Percentiles rank a stretch among this genome's conserved stretches.
phyloP scores from a whole-genome alignment of 2,329 filamentous ascomycete species.

The Verticillium longisporum region DNA sequence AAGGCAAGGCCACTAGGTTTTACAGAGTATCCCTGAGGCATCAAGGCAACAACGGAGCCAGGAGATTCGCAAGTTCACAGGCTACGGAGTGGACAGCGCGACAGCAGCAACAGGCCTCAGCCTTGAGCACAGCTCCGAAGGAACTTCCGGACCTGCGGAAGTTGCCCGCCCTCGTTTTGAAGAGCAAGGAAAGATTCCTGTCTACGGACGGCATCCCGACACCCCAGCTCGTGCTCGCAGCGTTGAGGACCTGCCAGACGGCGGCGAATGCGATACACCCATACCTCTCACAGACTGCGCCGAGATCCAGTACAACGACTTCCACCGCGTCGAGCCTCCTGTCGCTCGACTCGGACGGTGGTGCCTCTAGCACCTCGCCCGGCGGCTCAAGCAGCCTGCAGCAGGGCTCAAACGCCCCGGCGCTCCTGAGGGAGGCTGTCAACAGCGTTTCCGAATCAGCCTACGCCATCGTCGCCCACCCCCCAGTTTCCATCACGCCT shows the following conservation, averaged over 20 bases:
- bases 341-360: constrained; percentile 20
- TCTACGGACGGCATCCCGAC: constrained; percentile 37
- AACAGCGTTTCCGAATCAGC: constrained; percentile 51
- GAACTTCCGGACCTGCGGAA: constrained; percentile 29
- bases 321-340: constrained; percentile 26
- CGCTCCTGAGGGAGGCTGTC: constrained; percentile 34
- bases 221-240: constrained; percentile 32
- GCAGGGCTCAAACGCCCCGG: constrained; percentile 5
- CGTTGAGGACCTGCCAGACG: constrained; percentile 36
- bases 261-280: constrained; percentile 37
- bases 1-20: constrained; percentile 4
- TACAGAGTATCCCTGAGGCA: constrained; percentile 5
- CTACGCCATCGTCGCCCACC: constrained; percentile 65
- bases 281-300: constrained; percentile 29
- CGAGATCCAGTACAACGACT: constrained; percentile 36
- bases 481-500: constrained; percentile 73
- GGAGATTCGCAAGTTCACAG: neutral
- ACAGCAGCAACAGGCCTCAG: constrained; percentile 1
- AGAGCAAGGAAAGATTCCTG: constrained; percentile 34
- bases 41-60: neutral
- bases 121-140: constrained; percentile 6
- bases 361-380: constrained; percentile 4
- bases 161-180: constrained; percentile 33
- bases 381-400: neutral
- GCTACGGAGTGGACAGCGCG: neutral